A percentile compares a stretch with the other conserved stretches of the same genome.
Evolutionary conservation across 2,329 filamentous ascomycete species (phyloP).

Genomic region (Penicillium fuscoglaucum): DNA sequence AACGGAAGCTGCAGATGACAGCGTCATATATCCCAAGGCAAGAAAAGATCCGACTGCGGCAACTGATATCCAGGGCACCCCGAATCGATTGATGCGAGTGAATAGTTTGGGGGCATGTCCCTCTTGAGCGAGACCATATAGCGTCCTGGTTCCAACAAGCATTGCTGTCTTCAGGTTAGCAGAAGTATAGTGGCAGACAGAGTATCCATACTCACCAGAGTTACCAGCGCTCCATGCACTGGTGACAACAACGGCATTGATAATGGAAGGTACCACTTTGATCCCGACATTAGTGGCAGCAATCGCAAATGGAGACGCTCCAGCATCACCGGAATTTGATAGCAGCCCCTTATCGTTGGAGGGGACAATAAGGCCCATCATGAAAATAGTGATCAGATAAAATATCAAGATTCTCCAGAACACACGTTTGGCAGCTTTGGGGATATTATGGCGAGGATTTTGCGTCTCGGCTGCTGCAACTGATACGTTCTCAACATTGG

Average conservation of each 20-base stretch:
- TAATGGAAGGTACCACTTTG: conserved; percentile 2
- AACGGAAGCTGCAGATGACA: conserved; percentile 53
- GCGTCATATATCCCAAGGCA: conserved; percentile 63
- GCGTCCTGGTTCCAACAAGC: conserved; percentile 34
- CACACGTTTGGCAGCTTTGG: conserved; percentile 52
- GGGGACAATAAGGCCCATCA: conserved; percentile 44
- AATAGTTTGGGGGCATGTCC: conserved; percentile 36
- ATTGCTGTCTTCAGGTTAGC: conserved; percentile 14
- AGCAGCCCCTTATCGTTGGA: conserved; percentile 49
- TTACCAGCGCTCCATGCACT: conserved; percentile 42
- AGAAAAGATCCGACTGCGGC: conserved; percentile 53
- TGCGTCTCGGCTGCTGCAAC: conserved; percentile 53
- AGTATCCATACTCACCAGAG: conserved; percentile 20
- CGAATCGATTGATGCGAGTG: conserved; percentile 43
- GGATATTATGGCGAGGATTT: conserved; percentile 51
- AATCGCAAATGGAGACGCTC: conserved; percentile 33
- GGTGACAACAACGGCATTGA: conserved; percentile 7
- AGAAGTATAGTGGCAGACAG: background rate
- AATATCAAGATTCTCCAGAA: conserved; percentile 56
- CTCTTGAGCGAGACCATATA: conserved; percentile 39
- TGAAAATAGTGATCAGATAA: conserved; percentile 54
- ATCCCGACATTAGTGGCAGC: conserved; percentile 47
- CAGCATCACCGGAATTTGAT: conserved; percentile 3
- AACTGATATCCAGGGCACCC: conserved; percentile 55
- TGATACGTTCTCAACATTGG: conserved; percentile 48